Evolutionary conservation across 2,329 filamentous ascomycete species (phyloP).

Genomic region (Pleurostoma richardsiae): DNA sequence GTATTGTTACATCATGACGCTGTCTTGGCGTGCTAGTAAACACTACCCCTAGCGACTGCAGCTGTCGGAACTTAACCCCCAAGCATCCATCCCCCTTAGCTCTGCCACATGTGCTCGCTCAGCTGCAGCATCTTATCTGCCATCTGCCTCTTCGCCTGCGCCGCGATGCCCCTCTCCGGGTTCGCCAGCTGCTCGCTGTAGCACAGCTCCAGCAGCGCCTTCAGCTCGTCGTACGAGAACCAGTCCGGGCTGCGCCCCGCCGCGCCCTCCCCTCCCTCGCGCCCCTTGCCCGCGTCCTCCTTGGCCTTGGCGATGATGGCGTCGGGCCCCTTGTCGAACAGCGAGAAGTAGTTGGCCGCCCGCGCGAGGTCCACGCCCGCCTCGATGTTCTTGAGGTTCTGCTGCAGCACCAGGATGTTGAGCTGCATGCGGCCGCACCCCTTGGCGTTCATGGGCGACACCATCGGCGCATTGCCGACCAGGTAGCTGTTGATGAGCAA

Average conservation of each 20-base stretch:
- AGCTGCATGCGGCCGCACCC: conserved; percentile 86
- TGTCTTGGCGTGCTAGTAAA: too few relatives aligned
- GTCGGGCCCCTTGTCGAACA: conserved; percentile 63
- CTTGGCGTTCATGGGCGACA: conserved; percentile 77
- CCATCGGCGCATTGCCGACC: conserved; percentile 63
- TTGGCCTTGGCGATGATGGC: conserved; percentile 59
- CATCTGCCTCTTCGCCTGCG: conserved; percentile 63
- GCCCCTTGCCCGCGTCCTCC: conserved; percentile 31
- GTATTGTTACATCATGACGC: not conserved
- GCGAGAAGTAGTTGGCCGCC: conserved; percentile 62
- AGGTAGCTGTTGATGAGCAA: conserved; percentile 75
- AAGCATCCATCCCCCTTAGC: conserved; percentile 16
- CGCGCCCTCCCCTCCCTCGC: conserved; percentile 22
- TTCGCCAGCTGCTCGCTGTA: conserved; percentile 64
- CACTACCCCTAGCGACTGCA: too few relatives aligned
- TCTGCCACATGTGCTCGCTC: conserved; percentile 70
- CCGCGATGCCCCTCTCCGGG: conserved; percentile 61
- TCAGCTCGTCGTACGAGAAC: conserved; percentile 63
- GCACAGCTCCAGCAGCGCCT: conserved; percentile 60
- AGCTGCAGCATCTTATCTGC: conserved; percentile 65
- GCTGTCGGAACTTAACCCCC: too few relatives aligned
- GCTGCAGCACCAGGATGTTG: conserved; percentile 91
- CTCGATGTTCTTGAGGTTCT: conserved; percentile 93
- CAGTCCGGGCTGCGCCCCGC: conserved; percentile 27
- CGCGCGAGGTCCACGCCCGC: conserved; percentile 58